Evolutionary conservation across 2,329 filamentous ascomycete genomes (phyloP).

Genomic region (Aspergillus fumigatiaffinis): DNA sequence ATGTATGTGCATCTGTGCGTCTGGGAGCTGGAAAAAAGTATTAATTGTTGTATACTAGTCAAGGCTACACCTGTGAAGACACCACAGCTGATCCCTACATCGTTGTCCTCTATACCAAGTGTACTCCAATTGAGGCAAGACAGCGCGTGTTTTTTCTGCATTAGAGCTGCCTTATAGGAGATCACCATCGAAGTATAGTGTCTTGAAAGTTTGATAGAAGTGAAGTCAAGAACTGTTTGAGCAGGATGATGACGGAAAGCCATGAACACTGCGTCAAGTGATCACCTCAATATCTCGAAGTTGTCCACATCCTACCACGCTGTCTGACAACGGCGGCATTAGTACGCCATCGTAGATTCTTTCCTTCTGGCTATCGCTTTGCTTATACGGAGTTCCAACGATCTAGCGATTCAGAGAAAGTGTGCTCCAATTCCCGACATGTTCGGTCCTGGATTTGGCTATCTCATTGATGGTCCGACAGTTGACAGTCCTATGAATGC

Average conservation of each 20-base stretch:
- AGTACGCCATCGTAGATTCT: too few species aligned
- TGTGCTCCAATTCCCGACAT: too few species aligned
- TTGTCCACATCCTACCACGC: not conserved
- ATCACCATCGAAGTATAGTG: constrained; percentile 11
- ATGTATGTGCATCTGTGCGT: not conserved
- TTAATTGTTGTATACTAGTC: not conserved
- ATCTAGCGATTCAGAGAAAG: constrained; percentile 21
- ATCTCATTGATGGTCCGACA: too few species aligned
- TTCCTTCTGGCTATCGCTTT: too few species aligned
- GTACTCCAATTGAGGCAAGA: not conserved
- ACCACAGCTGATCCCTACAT: not conserved
- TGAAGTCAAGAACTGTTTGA: constrained; percentile 10
- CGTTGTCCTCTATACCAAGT: not conserved
- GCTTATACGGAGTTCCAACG: not conserved
- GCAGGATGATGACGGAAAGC: constrained; percentile 15
- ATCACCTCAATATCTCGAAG: constrained; percentile 2
- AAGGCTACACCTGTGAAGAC: not conserved
- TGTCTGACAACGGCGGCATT: not conserved
- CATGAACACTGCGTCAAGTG: not conserved
- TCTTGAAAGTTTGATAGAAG: constrained; percentile 7
- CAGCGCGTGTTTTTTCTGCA: constrained; percentile 5
- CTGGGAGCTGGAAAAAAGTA: not conserved
- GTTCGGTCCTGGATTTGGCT: too few species aligned
- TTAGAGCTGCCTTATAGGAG: constrained; percentile 8
- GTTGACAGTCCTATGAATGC: constrained; percentile 31